phyloP scores from a whole-genome alignment of 129 eudicot genomes.

The Pulicaria dysenterica region DNA sequence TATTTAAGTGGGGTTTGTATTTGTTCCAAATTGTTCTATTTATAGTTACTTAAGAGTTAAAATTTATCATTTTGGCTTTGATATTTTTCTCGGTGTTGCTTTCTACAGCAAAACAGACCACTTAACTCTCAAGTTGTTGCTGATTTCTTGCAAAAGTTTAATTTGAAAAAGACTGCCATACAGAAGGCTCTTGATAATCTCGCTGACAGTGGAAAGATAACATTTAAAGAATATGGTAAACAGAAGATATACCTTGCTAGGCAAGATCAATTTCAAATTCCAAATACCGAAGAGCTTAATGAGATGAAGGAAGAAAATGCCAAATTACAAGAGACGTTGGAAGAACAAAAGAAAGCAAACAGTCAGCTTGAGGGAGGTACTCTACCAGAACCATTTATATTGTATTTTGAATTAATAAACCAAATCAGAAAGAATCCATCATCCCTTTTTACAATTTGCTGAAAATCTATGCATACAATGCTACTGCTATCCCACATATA shows the following conservation, averaged over 20 bases:
- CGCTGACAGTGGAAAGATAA: constrained; percentile 73
- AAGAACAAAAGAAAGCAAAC: constrained; percentile 66
- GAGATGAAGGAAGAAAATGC: constrained; percentile 86
- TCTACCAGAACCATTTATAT: neutral
- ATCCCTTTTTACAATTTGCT: neutral
- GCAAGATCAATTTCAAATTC: constrained; percentile 94
- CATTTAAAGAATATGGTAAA: constrained; percentile 98
- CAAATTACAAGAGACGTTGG: constrained; percentile 67
- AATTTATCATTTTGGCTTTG: neutral
- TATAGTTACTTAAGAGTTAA: neutral
- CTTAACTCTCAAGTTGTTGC: constrained; percentile 87
- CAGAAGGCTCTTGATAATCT: constrained; percentile 93
- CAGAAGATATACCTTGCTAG: constrained; percentile 92
- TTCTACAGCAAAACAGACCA: constrained; percentile 89
- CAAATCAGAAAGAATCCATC: no score
- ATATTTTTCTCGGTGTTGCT: constrained; percentile 4
- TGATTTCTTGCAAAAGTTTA: constrained; percentile 88
- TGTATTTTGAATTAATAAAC: neutral
- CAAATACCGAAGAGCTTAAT: constrained; percentile 84
- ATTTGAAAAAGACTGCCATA: constrained; percentile 83
- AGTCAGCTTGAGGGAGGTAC: constrained; percentile 83
- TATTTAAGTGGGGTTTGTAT: neutral
- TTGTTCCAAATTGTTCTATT: neutral
- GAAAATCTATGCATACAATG: neutral
- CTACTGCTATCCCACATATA: neutral